Percentiles rank a stretch among this genome's conserved stretches.
Evolutionary conservation across 805 yeast species (phyloP).

Genomic region (Zygosaccharomyces kombuchaensis): DNA sequence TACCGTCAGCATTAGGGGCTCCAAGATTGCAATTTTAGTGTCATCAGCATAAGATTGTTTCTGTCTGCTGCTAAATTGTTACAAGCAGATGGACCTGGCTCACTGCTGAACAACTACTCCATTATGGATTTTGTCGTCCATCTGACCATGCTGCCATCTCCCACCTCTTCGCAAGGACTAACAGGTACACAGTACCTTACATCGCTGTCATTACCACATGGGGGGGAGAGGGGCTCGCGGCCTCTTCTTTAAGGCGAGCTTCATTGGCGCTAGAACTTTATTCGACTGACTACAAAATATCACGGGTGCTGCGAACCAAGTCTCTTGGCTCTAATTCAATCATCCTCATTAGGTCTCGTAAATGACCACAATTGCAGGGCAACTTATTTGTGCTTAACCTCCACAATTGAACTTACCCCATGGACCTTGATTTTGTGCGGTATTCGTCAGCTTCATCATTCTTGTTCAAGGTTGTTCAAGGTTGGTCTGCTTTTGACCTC

Average conservation of each 20-base stretch:
- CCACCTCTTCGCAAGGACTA: slow-evolving; percentile 36
- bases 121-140: slow-evolving; percentile 50
- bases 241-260: slow-evolving; percentile 56
- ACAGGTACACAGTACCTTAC: slow-evolving; percentile 44
- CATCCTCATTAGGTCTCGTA: slow-evolving; percentile 47
- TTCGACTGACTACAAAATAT: slow-evolving; percentile 52
- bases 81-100: slow-evolving; percentile 48
- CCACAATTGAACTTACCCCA: slow-evolving; percentile 50
- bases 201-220: slow-evolving; percentile 49
- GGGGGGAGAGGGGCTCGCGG: slow-evolving; percentile 51
- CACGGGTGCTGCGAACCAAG: slow-evolving; percentile 50
- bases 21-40: slow-evolving; percentile 53
- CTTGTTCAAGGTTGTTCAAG: slow-evolving; percentile 57
- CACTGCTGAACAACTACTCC: slow-evolving; percentile 46
- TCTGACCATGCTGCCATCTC: slow-evolving; percentile 49
- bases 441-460: slow-evolving; percentile 42
- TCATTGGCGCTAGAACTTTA: slow-evolving; percentile 48
- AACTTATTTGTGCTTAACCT: slow-evolving; percentile 40
- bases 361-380: slow-evolving; percentile 43
- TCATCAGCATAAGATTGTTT: slow-evolving; percentile 68
- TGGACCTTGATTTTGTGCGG: slow-evolving; percentile 45
- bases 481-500: slow-evolving; percentile 49
- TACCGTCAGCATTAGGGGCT: slow-evolving; percentile 39
- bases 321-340: slow-evolving; percentile 46
- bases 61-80: slow-evolving; percentile 51